A percentile compares a stretch with the other conserved stretches of the same genome.
phyloP scores from a whole-genome alignment of 495 filamentous ascomycete genomes.

The Aspergillus diversus region DNA sequence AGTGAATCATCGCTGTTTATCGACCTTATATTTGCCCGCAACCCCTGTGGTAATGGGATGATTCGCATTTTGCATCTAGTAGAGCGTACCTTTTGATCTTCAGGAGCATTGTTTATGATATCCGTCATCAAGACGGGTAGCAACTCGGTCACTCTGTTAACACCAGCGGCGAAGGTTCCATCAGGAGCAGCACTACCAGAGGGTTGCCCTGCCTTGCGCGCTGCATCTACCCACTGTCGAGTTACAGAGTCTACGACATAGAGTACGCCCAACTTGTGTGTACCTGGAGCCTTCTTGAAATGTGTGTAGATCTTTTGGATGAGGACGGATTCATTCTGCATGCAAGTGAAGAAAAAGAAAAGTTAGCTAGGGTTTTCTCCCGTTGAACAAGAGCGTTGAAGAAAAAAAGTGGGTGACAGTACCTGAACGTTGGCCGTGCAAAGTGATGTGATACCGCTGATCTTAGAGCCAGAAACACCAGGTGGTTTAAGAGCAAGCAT shows the following conservation, averaged over 20 bases:
- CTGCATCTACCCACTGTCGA: slow-evolving; percentile 96
- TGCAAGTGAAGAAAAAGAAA: slow-evolving; percentile 18
- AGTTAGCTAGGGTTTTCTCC: slow-evolving; percentile 35
- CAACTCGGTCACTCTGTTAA: slow-evolving; percentile 94
- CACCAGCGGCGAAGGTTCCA: slow-evolving; percentile 92
- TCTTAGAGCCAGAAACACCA: slow-evolving; percentile 90
- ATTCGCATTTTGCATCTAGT: slow-evolving; percentile 41
- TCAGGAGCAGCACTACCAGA: slow-evolving; percentile 75
- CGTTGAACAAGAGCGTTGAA: slow-evolving; percentile 1
- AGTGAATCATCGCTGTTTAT: slow-evolving; percentile 25
- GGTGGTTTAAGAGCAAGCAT: slow-evolving; percentile 91
- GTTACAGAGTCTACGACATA: slow-evolving; percentile 99
- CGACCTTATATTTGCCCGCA: slow-evolving; percentile 37
- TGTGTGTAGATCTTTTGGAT: slow-evolving; percentile 96
- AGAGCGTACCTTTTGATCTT: slow-evolving; percentile 97
- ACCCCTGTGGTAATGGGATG: slow-evolving; percentile 33
- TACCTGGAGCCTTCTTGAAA: slow-evolving; percentile 92
- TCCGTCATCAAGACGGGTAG: slow-evolving; percentile 94
- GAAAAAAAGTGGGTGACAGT: slow-evolving; percentile 31
- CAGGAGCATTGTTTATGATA: slow-evolving; percentile 83
- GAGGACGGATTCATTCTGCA: slow-evolving; percentile 89
- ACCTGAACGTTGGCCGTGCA: slow-evolving; percentile 95
- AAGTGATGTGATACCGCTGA: slow-evolving; percentile 78
- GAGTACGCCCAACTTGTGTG: slow-evolving; percentile 97
- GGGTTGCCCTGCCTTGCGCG: slow-evolving; percentile 80